Evolutionary conservation across 179 eudicot genomes (phyloP), one percentile per base, ranked within the genome.

Genomic region (Actinidia polygama): DNA sequence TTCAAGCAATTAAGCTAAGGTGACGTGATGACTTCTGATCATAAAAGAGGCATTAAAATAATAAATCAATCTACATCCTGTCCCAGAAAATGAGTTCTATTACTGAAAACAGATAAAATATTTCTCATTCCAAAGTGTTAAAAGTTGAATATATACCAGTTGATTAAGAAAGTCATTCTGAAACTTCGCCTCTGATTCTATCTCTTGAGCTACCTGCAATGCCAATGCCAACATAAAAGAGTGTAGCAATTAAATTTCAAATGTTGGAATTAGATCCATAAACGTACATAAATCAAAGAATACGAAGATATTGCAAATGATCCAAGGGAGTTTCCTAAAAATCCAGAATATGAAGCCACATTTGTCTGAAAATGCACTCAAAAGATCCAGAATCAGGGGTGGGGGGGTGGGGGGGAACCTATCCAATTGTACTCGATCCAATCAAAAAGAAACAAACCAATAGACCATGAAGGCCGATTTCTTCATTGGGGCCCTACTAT

Each of bases 141-240:
- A 71, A 11, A 9, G 77, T 68, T 57, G 8, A 85, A 24, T 62
- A 58, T 85, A 88, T 93, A 96, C 99, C 97, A 94, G 86, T 87
- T 96, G 92, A 80, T 90, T 89, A 84, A 96, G 88, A 84, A 94
- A 92, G 75, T 96, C 97, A 87, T 90, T 96, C 89, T 93, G 99
- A 85, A 73, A 90, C 86, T 91, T 92, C 0, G 99, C 98, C 84
- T 96, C 99, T 58, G 94, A 79, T 75, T 89, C 89, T 83, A 95
- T 95, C 80, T 92, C 98, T 89, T 89, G 91, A 79, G 99, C 97
- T 79, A 96, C 99, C 99, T 95, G 94, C 87, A 89, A 80, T 40
- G n/a, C 63, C 47, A 80, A 70, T 14, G 21, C 36, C 4, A 26
- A 46, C 18, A 3, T 36, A n/a, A 8, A 49, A 24, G 3, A 49